Evolutionary conservation across 768 basidiomycete genomes (phyloP).

Genomic region (Pleurotus salmoneostramineus): DNA sequence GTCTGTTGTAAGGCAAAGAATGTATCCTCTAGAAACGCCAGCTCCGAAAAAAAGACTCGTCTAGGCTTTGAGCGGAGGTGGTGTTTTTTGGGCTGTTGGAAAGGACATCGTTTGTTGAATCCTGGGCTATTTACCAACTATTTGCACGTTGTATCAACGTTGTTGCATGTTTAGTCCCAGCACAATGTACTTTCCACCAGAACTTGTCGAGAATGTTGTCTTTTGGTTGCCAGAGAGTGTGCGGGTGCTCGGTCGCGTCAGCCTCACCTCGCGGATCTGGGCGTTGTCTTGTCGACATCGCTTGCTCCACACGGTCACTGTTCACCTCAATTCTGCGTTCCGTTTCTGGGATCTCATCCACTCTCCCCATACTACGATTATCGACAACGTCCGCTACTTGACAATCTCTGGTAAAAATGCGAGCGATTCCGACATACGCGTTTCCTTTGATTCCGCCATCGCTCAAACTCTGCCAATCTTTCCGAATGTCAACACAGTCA

Average conservation of each 20-base stretch:
- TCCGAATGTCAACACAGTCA: too few relatives aligned
- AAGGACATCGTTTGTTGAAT: constrained; percentile 27
- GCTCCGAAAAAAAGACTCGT: constrained; percentile 56
- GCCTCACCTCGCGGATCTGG: constrained; percentile 19
- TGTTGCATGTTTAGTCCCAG: not conserved
- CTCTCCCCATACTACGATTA: not conserved
- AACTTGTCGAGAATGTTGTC: constrained; percentile 17
- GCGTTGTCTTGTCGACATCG: constrained; percentile 13
- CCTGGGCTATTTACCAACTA: not conserved
- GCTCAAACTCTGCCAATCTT: too few relatives aligned
- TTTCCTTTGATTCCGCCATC: not conserved
- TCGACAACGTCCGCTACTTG: not conserved
- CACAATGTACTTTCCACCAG: constrained; percentile 4
- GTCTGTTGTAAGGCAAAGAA: constrained; percentile 82
- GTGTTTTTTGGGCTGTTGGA: constrained; percentile 55
- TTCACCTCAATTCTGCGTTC: constrained; percentile 9
- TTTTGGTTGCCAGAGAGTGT: constrained; percentile 13
- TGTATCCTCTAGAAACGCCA: constrained; percentile 73
- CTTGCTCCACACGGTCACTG: constrained; percentile 14
- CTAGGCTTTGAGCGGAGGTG: constrained; percentile 66
- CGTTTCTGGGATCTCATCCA: constrained; percentile 10
- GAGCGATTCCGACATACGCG: not conserved
- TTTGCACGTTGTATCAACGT: not conserved
- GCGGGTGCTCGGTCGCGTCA: constrained; percentile 13
- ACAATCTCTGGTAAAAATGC: not conserved